Percentiles rank a stretch among this genome's conserved stretches.
phyloP scores from a whole-genome alignment of 2,329 filamentous ascomycete species.

The Phyllosticta citribraziliensis region DNA sequence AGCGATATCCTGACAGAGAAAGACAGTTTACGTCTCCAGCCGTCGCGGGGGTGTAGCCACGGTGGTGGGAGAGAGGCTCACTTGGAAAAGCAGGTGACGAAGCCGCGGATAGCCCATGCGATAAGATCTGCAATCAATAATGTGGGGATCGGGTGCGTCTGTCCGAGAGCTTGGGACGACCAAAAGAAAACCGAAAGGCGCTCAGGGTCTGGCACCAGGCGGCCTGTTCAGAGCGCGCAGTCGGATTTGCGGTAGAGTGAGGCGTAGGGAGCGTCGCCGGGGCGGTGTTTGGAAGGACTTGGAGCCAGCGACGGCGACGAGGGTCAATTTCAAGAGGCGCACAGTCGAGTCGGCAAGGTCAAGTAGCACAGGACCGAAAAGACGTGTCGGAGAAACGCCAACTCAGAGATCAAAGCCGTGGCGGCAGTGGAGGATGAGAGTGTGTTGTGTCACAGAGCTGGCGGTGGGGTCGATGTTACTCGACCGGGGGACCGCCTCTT shows the following conservation, averaged over 20 bases:
- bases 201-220: neutral
- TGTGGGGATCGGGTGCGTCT: slow-evolving; percentile 1
- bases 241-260: neutral
- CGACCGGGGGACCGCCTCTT: neutral
- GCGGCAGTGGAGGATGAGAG: neutral
- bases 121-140: slow-evolving; percentile 7
- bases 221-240: neutral
- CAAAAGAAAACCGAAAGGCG: neutral
- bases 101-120: neutral
- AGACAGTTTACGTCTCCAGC: neutral
- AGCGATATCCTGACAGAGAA: neutral
- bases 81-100: neutral
- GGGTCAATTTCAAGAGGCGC: neutral
- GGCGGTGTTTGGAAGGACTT: neutral
- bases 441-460: neutral
- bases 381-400: neutral
- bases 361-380: neutral
- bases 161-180: neutral
- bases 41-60: neutral
- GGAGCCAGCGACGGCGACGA: neutral
- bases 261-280: neutral
- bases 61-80: neutral
- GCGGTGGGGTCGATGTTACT: neutral
- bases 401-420: neutral
- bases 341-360: neutral